Percentiles rank a stretch among this genome's conserved stretches.
phyloP scores from a whole-genome alignment of 2,329 filamentous ascomycete genomes.

The Fusarium vanettenii region DNA sequence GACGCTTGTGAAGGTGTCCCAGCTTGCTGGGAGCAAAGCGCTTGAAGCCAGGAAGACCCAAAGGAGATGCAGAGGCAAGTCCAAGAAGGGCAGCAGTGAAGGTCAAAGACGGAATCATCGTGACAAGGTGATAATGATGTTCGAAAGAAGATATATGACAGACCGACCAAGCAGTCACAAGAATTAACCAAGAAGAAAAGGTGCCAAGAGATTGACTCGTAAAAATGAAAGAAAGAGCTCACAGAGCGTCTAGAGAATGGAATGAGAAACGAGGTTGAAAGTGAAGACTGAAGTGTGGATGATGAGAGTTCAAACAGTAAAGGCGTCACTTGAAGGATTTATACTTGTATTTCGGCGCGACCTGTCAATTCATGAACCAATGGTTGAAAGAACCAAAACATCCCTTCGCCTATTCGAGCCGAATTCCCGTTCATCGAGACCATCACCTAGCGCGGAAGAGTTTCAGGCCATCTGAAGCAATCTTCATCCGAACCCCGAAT shows the following conservation, averaged over 20 bases:
- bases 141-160: background rate
- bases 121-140: background rate
- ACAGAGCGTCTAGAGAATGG: background rate
- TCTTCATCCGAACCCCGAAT: background rate
- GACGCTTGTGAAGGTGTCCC: conserved; percentile 40
- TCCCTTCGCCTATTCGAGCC: background rate
- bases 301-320: background rate
- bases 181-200: background rate
- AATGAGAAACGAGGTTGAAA: background rate
- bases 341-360: background rate
- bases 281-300: background rate
- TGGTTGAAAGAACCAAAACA: background rate
- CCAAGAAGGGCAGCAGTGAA: background rate
- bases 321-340: background rate
- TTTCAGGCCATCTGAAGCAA: background rate
- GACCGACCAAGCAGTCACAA: background rate
- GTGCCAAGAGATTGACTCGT: background rate
- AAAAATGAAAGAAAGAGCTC: background rate
- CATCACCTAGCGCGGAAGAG: background rate
- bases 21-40: conserved; percentile 12
- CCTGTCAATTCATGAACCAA: background rate
- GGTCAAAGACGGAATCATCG: background rate
- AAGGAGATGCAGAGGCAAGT: background rate
- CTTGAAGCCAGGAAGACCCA: conserved; percentile 2
- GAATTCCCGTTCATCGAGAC: background rate